Base-by-base conservation (phyloP, 129 eudicot genomes). In the Silybum marianum region DNA sequence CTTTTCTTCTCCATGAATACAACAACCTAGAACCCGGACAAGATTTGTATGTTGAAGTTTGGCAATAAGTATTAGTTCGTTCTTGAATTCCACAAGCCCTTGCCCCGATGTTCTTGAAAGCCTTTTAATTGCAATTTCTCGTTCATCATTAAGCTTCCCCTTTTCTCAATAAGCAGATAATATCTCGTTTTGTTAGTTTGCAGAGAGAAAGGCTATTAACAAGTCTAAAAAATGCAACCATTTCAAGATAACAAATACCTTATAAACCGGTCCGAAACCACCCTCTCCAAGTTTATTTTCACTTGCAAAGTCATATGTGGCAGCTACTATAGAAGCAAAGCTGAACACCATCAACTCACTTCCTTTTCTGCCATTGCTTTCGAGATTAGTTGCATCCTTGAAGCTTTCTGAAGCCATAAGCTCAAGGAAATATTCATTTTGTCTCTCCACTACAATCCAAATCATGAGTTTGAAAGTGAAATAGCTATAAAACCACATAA, bases 201-300 rank as follows among this genome's bases (percentile, higher is more conserved):
- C 8, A 21, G 34, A 21, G 32, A 42, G 25, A 2, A 36, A 69
- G 13, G 39, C 32, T 6, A 46, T 10, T 13, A 25, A 12, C n/a
- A 18, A 5, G 4, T 60, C 18, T 5, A 34, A 3, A 58, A 58
- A 30, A 9, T 0, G 0, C 4, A 67, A 2, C 21, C 18, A 1
- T 22, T 19, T 80, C 36, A 18, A 54, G 21, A 10, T 19, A 21
- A 19, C 21, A 32, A 36, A 10, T 80, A 88, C 91, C 89, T 83
- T 84, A 75, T 83, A 86, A 71, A 89, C 90, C 19, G 92, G 90
- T 72, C 92, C 88, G 46, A 89, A 89, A 44, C 92, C 90, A 65
- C 65, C 65, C 65, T 54, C 22, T 54, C 65, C 65, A 54, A 54
- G 65, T 7, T 85, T 85, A 66, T 73, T 81, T 19, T 72, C 73